Evolutionary conservation across 768 basidiomycete species (phyloP).

Genomic region (Myochromella boudieri): DNA sequence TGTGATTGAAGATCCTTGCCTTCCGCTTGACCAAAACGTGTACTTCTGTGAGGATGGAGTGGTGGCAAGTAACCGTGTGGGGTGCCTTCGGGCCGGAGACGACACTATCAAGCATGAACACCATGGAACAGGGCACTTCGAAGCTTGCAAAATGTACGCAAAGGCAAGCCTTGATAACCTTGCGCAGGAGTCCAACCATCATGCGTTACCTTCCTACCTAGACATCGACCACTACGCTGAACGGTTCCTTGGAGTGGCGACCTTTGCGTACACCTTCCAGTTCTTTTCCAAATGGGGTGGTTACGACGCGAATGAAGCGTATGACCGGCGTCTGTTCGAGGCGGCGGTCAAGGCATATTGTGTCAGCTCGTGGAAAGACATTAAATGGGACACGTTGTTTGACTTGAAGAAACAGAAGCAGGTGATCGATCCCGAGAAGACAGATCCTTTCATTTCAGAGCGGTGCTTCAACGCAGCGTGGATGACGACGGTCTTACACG

Average conservation of each 20-base stretch:
- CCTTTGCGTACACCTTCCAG: conserved; percentile 1
- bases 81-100: no score
- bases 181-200: neutral
- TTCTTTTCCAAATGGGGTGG: neutral
- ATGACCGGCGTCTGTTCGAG: neutral
- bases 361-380: neutral
- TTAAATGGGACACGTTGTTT: no score
- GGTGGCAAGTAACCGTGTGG: no score
- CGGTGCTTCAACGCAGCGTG: conserved; percentile 3
- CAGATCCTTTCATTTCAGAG: neutral
- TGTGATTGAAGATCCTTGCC: neutral
- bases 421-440: neutral
- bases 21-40: neutral
- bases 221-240: conserved; percentile 1
- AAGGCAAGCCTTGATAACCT: no score
- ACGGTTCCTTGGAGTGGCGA: conserved; percentile 1
- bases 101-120: no score
- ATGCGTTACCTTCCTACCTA: neutral
- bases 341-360: conserved; percentile 1
- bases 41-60: no score
- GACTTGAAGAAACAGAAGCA: no score
- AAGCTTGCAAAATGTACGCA: no score
- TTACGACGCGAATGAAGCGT: neutral
- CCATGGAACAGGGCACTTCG: no score
- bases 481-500: conserved; percentile 3